Percentiles rank a stretch among this genome's conserved stretches.
Conservation (phyloP, 129 eudicot species). For the Flaveria sonorensis region DNA sequence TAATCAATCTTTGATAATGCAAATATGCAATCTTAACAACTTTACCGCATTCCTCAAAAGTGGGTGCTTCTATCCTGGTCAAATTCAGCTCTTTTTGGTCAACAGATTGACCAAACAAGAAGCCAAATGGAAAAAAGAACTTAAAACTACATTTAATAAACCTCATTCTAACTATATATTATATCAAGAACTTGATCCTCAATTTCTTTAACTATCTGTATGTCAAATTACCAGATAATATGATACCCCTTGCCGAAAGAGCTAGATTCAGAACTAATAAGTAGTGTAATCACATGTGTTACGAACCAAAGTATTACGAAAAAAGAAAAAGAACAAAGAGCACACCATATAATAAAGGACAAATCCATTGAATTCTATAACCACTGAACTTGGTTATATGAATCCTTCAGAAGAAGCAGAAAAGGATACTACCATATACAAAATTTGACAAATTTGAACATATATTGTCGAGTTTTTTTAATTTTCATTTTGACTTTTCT, state of each 20-base stretch:
- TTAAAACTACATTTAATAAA: too few species aligned
- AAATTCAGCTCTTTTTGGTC: slow-evolving; percentile 17
- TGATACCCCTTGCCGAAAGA: background rate
- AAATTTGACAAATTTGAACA: background rate
- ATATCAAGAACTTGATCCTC: slow-evolving; percentile 16
- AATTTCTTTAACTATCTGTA: background rate
- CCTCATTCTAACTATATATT: background rate
- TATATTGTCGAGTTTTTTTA: too few species aligned
- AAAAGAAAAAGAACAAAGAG: too few species aligned
- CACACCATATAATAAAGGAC: background rate
- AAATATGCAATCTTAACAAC: background rate
- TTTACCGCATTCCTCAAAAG: background rate
- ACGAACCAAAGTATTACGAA: too few species aligned
- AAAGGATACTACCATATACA: background rate
- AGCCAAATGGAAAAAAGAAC: background rate
- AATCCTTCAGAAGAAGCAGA: background rate
- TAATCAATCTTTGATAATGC: slow-evolving; percentile 6
- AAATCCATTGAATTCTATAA: background rate
- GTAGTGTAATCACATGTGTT: too few species aligned
- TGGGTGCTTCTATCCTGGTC: background rate
- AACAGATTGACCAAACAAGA: slow-evolving; percentile 15
- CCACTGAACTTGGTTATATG: background rate
- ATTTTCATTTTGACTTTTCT: background rate
- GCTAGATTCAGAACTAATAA: too few species aligned
- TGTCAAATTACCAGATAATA: too few species aligned